Base-by-base conservation (phyloP, 495 filamentous ascomycete genomes). In the Trichoderma erinaceum region DNA sequence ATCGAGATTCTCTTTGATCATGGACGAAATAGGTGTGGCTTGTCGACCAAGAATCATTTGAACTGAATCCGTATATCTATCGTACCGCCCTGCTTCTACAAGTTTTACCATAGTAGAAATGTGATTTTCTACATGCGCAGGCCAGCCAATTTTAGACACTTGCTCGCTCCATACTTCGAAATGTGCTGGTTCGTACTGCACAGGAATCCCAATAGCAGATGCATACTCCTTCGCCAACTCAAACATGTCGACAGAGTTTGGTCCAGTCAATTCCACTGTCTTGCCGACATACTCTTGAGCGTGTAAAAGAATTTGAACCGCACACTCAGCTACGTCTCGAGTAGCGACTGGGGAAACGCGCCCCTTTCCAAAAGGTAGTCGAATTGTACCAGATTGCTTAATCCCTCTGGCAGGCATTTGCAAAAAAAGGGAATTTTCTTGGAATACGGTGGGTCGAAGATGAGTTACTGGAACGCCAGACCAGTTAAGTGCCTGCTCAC, bases 401-500 rank as follows among this genome's bases (percentile, higher is more conserved):
- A 68, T 68, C 12, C 21, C 3, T 2, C 1, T 25, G 1, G 67
- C 67, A 3, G 67, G 50, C 4, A 63, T 3, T 27, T 29, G 18
- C 67, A 52, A 68, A 35, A 68, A 68, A 27, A 68, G 38, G 0
- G 52, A 6, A 32, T 68, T 68, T 35, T 64, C 50, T 29, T 68
- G 67, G 56, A 64, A 68, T 21, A 44, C 52, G 5, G 67, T 68
- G 27, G 67, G 67, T 25, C 67, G 67, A 10, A 68, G 52, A 21
- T 68, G 67, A 16, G 56, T 46, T 29, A 68, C 67, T 21, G 67
- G 67, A 0, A 68, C 52, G 52, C 67, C 67, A 16, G 52, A 68
- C 67, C 67, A 68, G 35, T 68, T 68, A 18, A 68, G 67, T 23
- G 43, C 27, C 27, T 68, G 50, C 16, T 68, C 67, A 16, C 67